phyloP scores from a whole-genome alignment of 2,329 filamentous ascomycete species.

The Colletotrichum higginsianum region DNA sequence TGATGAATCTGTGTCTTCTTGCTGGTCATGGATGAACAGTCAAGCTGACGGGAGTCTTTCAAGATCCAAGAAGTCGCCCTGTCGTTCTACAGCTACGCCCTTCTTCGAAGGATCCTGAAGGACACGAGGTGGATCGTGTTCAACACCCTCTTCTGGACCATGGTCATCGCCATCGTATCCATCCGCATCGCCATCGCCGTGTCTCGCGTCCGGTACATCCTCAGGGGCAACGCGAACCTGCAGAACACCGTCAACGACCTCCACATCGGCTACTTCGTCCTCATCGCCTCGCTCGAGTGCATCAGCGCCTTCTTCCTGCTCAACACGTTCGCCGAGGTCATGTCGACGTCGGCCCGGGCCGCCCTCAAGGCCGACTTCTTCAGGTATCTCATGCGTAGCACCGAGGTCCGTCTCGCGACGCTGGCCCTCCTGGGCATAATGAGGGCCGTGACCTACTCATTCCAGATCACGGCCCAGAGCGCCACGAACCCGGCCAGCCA shows the following conservation, averaged over 20 bases:
- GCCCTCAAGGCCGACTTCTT: slow-evolving; percentile 52
- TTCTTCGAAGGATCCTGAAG: slow-evolving; percentile 65
- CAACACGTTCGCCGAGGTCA: slow-evolving; percentile 53
- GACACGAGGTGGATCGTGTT: slow-evolving; percentile 60
- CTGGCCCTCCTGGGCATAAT: slow-evolving; percentile 56
- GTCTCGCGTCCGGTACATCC: slow-evolving; percentile 50
- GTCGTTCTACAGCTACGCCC: slow-evolving; percentile 66
- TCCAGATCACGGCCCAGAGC: slow-evolving; percentile 54
- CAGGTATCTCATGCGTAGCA: slow-evolving; percentile 57
- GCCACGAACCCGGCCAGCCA: slow-evolving; percentile 55
- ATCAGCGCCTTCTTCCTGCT: slow-evolving; percentile 58
- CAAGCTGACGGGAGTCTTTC: rapidly evolving
- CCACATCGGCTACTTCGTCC: slow-evolving; percentile 59
- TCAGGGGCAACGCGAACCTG: slow-evolving; percentile 44
- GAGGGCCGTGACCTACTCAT: slow-evolving; percentile 59
- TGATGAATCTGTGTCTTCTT: too few relatives aligned
- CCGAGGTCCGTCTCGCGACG: slow-evolving; percentile 56
- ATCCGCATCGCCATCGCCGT: slow-evolving; percentile 61
- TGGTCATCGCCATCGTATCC: slow-evolving; percentile 65
- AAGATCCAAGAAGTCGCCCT: slow-evolving; percentile 61
- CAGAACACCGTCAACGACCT: slow-evolving; percentile 55
- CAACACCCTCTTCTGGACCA: slow-evolving; percentile 68
- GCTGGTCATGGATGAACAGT: too few relatives aligned
- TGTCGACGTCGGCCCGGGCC: slow-evolving; percentile 50
- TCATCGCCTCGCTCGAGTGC: slow-evolving; percentile 58